Base-by-base conservation (phyloP, 768 basidiomycete species). In the Suillus hirtellus region DNA sequence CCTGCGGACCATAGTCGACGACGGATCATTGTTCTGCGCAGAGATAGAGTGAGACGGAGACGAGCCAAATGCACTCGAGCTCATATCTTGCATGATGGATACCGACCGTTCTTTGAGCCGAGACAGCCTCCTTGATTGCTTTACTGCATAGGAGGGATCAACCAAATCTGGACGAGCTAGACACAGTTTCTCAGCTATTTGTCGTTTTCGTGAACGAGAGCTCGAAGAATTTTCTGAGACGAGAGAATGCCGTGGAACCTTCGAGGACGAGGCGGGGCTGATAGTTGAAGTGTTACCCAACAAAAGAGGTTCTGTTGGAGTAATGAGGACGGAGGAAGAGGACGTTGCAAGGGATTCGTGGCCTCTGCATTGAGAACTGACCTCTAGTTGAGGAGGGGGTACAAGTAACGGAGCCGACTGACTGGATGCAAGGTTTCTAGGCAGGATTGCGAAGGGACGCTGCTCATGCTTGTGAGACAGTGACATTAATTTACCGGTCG, bases 101-200 rank as follows among this genome's bases (percentile, higher is more conserved):
- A 58, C 17, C 5, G 40, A 12, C 11, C 6, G 40, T 31, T 58
- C 35, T 24, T 42, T 42, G 2, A 67, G 61, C 21, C 65, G 71
- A 53, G 52, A 53, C 21, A 69, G 47, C 15, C 71, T 62, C 55
- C 65, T 69, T 15, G 73, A 72, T 11, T 72, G 67, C 59, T 72
- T 76, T 6, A 55, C 53, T 49, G 66, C 56, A 61, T 78, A 80
- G 0, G 75, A 70, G 2, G 74, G 67, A 8, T 69, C 69, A 1
- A 80, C 77, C 9, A 79, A 75, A 60, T 81, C 77, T 2, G 84
- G 85, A 34, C 79, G 78, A 12, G 81, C 82, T 15, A 67, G 69
- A 4, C 79, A 76, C 17, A 86, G 71, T 40, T 77, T 79, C 43
- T 82, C 79, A 1, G 79, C 79, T 46, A 70, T 71, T 3, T 68